These are phyloP conservation scores for Lactifluus pinguis DNA, from an alignment of 768 basidiomycete species.

Conservation along the genomic window DNA sequence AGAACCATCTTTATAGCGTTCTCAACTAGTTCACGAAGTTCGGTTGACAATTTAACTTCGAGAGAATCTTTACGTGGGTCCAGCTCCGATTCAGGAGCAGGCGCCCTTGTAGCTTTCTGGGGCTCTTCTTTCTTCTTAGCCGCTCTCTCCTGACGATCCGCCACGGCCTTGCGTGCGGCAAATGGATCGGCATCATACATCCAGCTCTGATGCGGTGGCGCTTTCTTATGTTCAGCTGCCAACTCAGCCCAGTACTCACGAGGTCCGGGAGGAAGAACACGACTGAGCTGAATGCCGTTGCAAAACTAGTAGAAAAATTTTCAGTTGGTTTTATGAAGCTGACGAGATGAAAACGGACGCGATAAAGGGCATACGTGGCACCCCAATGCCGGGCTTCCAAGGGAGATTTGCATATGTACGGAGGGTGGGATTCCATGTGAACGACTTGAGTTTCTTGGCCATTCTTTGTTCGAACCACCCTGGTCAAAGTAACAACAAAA, in stretches of 20 bases:
- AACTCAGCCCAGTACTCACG: constrained; percentile 83
- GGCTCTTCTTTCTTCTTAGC: constrained; percentile 35
- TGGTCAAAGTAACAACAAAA: constrained; percentile 60
- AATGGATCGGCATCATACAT: constrained; percentile 88
- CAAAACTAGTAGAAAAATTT: constrained; percentile 44
- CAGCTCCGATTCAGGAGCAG: constrained; percentile 20
- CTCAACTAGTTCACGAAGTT: constrained; percentile 73
- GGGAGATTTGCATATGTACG: constrained; percentile 54
- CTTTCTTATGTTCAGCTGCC: constrained; percentile 55
- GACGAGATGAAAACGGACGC: constrained; percentile 44
- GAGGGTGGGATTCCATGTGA: constrained; percentile 64
- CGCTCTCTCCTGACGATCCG: constrained; percentile 53
- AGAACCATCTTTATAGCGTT: constrained; percentile 65
- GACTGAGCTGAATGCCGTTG: constrained; percentile 65
- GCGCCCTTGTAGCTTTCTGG: constrained; percentile 16
- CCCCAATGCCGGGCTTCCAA: constrained; percentile 88
- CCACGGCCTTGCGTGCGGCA: constrained; percentile 56
- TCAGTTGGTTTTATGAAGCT: constrained; percentile 22
- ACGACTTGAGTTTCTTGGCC: constrained; percentile 50
- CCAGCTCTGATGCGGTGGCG: constrained; percentile 68
- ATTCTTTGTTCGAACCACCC: constrained; percentile 60
- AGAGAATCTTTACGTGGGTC: constrained; percentile 40
- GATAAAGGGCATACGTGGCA: constrained; percentile 78
- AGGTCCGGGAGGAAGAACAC: constrained; percentile 72
- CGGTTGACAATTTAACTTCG: constrained; percentile 78